Base-by-base conservation (phyloP, 148 eudicot genomes). In the Silene conica region DNA sequence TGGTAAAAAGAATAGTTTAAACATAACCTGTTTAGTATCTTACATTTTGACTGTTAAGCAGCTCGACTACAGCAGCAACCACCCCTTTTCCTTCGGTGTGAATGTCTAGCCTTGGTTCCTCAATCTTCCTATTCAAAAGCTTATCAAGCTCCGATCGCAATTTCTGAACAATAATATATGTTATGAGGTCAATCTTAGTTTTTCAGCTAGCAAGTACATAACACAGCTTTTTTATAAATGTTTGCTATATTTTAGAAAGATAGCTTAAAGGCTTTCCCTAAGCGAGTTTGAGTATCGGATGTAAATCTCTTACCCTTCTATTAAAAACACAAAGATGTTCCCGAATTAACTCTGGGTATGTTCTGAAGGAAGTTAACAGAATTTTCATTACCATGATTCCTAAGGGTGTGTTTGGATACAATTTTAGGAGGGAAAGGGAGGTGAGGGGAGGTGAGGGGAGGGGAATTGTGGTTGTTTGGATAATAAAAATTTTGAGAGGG, bases 71-170 rank as follows among this genome's bases (percentile, higher is more conserved):
- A 74, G 99, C 99, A 77, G 89, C 85, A 76, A 92, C 99, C 56
- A 95, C 99, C 48, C 96, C 97, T 79, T 80, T 87, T 20, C 99
- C 97, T 74, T 95, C 97, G 0, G 52, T 71, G 8, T 88, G 82
- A 43, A 95, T 81, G 74, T 95, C 92, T 38, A 95, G 68, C 25
- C 90, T 80, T 0, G 99, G 99, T 54, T 95, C 94, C 82, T 92
- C 86, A n/a, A 95, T 95, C 88, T 95, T 95, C 82, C 89, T 75
- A 46, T 80, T 90, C 63, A 95, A 74, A 62, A 95, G 89, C 85
- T 86, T 90, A 84, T 95, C 99, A 8, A 92, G 93, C 75, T 95
- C 99, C 66, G 87, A 90, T 78, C 97, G 86, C 79, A 95, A 80
- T 87, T 86, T 92, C 99, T 95, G 86, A 83, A 78, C 71, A 82